These are phyloP conservation scores for Candida methanosorbosa DNA, from an alignment of 805 yeast genomes.

Conservation along the genomic window DNA sequence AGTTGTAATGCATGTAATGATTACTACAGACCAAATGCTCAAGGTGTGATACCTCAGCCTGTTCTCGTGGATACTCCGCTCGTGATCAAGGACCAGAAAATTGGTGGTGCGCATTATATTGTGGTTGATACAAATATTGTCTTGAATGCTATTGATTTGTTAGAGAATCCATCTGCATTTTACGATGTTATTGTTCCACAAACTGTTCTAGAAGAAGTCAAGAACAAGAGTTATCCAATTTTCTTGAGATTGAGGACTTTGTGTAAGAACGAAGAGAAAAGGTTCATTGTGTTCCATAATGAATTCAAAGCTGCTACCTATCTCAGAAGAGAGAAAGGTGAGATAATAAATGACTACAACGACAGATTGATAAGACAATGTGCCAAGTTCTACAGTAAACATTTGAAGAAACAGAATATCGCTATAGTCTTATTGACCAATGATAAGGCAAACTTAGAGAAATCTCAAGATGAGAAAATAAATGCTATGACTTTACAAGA, in stretches of 20 bases:
- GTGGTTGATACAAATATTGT: slow-evolving; percentile 85
- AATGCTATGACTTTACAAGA: slow-evolving; percentile 49
- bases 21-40: slow-evolving; percentile 50
- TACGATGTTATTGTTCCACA: slow-evolving; percentile 93
- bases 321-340: slow-evolving; percentile 52
- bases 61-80: slow-evolving; percentile 60
- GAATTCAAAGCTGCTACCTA: slow-evolving; percentile 75
- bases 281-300: slow-evolving; percentile 88
- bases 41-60: slow-evolving; percentile 57
- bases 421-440: slow-evolving; percentile 60
- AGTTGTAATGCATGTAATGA: slow-evolving; percentile 56
- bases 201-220: slow-evolving; percentile 88
- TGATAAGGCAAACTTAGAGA: slow-evolving; percentile 56
- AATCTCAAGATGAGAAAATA: slow-evolving; percentile 47
- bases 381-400: slow-evolving; percentile 63
- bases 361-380: slow-evolving; percentile 82
- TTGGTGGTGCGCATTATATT: slow-evolving; percentile 72
- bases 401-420: slow-evolving; percentile 40
- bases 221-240: slow-evolving; percentile 79
- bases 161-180: slow-evolving; percentile 70
- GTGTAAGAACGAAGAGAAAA: slow-evolving; percentile 65
- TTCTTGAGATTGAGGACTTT: slow-evolving; percentile 76
- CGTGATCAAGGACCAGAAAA: slow-evolving; percentile 25
- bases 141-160: slow-evolving; percentile 78
- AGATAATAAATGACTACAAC: slow-evolving; percentile 80